These are phyloP conservation scores for Populus deltoides DNA, from an alignment of 345 rosid genomes.

Conservation along the genomic window DNA sequence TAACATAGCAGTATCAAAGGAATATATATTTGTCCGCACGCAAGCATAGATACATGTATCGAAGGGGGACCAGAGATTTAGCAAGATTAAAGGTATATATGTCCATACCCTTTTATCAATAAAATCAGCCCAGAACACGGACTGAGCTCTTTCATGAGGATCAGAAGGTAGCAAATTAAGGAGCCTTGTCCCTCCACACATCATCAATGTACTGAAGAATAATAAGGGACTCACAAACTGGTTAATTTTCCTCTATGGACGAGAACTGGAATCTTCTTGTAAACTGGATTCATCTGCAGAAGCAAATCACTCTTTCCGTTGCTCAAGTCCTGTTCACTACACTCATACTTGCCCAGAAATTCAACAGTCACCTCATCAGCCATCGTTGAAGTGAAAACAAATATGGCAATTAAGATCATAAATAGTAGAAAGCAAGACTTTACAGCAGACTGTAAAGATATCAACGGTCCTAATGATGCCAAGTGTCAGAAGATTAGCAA, in stretches of 20 bases:
- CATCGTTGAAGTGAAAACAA: not conserved
- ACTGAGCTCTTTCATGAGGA: not conserved
- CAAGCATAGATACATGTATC: not conserved
- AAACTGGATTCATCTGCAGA: conserved; percentile 7
- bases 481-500: no score
- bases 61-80: no score
- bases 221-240: conserved; percentile 3
- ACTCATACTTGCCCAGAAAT: conserved; percentile 1
- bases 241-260: not conserved
- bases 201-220: conserved; percentile 11
- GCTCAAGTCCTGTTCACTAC: not conserved
- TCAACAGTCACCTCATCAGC: not conserved
- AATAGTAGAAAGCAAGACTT: no score
- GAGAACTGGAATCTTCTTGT: conserved; percentile 15
- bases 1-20: no score
- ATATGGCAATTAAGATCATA: no score
- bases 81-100: not conserved
- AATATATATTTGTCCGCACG: no score
- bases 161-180: not conserved
- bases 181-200: not conserved
- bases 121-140: conserved; percentile 13
- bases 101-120: not conserved
- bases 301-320: conserved; percentile 2
- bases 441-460: no score
- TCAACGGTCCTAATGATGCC: no score